These are phyloP conservation scores for Musa schizocarpa DNA, from an alignment of 176 grass and related monocot species.

Conservation along the genomic window DNA sequence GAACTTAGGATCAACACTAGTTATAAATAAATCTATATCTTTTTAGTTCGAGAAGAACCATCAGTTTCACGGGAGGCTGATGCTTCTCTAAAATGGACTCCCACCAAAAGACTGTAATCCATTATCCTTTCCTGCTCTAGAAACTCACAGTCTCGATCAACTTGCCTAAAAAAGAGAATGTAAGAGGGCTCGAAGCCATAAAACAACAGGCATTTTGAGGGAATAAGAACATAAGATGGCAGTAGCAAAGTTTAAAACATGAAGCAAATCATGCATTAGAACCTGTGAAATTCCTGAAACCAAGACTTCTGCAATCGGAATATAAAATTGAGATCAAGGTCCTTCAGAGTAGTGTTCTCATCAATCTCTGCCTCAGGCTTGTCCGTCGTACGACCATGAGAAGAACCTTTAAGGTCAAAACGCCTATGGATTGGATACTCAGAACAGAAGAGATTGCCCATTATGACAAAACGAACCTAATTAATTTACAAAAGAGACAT, in stretches of 20 bases:
- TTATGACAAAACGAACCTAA: conserved; percentile 84
- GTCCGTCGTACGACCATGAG: conserved; percentile 70
- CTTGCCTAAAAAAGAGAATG: conserved; percentile 44
- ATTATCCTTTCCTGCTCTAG: conserved; percentile 92
- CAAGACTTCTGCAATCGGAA: conserved; percentile 52
- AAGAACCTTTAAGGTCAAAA: conserved; percentile 77
- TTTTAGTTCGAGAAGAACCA: conserved; percentile 7
- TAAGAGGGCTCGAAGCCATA: background rate
- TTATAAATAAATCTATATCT: conserved; percentile 16
- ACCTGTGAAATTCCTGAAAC: conserved; percentile 68
- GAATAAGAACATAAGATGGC: background rate
- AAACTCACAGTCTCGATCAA: conserved; percentile 74
- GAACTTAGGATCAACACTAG: background rate
- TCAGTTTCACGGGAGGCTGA: background rate
- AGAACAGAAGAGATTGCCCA: conserved; percentile 72
- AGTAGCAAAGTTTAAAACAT: background rate
- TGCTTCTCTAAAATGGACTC: conserved; percentile 70
- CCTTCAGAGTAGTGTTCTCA: conserved; percentile 63
- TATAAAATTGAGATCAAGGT: conserved; percentile 86
- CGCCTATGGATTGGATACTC: conserved; percentile 51
- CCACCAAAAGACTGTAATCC: conserved; percentile 90
- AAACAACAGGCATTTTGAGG: background rate
- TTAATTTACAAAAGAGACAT: background rate
- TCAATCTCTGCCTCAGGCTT: conserved; percentile 68
- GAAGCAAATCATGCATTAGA: conserved; percentile 1